Evolutionary conservation across 106 monocot species (phyloP).

Genomic region (Posidonia australis): DNA sequence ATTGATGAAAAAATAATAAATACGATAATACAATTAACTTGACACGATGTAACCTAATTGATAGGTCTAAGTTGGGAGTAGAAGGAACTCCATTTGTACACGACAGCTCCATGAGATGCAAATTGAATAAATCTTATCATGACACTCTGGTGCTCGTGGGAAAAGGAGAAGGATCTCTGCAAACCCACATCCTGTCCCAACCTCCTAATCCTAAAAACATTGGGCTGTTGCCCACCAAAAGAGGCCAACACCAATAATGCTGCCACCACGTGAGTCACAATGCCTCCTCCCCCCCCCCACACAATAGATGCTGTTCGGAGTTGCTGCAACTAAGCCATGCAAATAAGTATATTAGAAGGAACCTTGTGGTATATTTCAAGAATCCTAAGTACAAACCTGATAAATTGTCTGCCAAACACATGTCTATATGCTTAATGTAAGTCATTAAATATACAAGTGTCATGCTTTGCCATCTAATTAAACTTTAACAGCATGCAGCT

Average conservation of each 20-base stretch:
- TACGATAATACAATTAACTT: too few species aligned
- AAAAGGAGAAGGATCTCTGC: slow-evolving; percentile 1
- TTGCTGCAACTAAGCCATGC: not conserved
- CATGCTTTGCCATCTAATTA: too few species aligned
- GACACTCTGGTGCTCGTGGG: not conserved
- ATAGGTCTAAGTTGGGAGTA: too few species aligned
- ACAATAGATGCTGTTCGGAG: not conserved
- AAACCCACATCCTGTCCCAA: not conserved
- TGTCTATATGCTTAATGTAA: too few species aligned
- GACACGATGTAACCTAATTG: too few species aligned
- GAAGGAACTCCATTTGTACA: slow-evolving; percentile 7
- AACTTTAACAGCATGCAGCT: too few species aligned
- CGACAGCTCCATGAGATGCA: slow-evolving; percentile 3
- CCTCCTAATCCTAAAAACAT: not conserved
- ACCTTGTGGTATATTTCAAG: too few species aligned
- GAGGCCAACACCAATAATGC: not conserved
- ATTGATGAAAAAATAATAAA: too few species aligned
- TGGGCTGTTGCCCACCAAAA: not conserved
- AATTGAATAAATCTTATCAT: not conserved
- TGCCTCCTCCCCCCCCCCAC: not conserved
- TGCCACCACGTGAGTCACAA: not conserved
- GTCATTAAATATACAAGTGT: too few species aligned
- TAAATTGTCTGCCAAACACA: too few species aligned
- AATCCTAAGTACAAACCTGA: too few species aligned
- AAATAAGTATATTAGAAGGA: too few species aligned